These are phyloP conservation scores for Apiospora saccharicola DNA, from an alignment of 2,329 filamentous ascomycete species.

Conservation along the genomic window DNA sequence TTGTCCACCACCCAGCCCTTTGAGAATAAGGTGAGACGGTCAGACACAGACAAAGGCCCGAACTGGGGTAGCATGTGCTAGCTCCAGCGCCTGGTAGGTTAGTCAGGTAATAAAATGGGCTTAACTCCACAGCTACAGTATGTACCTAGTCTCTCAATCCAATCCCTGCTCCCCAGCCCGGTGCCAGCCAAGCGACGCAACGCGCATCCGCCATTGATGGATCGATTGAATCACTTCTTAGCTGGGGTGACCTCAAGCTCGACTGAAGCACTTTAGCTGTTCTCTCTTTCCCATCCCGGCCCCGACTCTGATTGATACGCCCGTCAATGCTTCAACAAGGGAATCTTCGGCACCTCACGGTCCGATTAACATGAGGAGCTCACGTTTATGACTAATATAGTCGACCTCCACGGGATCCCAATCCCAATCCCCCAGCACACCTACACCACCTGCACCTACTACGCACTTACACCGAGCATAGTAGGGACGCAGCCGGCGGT, in stretches of 20 bases:
- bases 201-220: constrained; percentile 13
- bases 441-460: background rate
- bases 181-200: background rate
- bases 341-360: constrained; percentile 2
- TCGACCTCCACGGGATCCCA: background rate
- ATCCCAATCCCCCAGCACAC: constrained; percentile 6
- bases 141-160: background rate
- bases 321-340: constrained; percentile 24
- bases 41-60: background rate
- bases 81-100: background rate
- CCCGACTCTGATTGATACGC: constrained; percentile 1
- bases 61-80: background rate
- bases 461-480: constrained; percentile 15
- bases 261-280: constrained; percentile 7
- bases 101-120: background rate
- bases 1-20: too few relatives aligned
- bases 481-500: constrained; percentile 2
- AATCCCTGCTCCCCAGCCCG: constrained; percentile 4
- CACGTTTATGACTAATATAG: constrained; percentile 20
- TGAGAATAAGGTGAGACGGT: background rate
- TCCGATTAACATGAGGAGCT: constrained; percentile 24
- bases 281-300: background rate
- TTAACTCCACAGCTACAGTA: background rate
- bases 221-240: background rate
- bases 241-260: background rate